Evolutionary conservation across 306 rosid species (phyloP).

Genomic region (Castanea crenata): DNA sequence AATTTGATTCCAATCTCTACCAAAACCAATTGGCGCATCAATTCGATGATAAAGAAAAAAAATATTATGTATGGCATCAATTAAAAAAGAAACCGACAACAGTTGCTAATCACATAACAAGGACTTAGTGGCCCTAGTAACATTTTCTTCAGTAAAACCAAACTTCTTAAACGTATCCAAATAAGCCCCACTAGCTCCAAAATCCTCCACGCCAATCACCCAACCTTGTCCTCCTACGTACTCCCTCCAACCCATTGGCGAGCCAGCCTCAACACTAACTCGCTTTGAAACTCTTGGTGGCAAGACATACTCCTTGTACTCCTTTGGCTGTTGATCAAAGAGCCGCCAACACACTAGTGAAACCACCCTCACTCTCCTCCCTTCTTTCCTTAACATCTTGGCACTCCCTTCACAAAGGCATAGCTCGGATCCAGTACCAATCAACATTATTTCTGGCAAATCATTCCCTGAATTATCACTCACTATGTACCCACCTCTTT

Average conservation of each 20-base stretch:
- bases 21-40: too few relatives aligned
- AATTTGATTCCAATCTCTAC: too few relatives aligned
- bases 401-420: not conserved
- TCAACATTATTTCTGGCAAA: not conserved
- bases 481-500: not conserved
- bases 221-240: not conserved
- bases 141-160: not conserved
- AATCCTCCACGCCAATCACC: not conserved
- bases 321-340: not conserved
- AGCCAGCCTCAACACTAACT: slow-evolving; percentile 1
- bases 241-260: not conserved
- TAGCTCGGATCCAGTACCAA: not conserved
- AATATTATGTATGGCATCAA: too few relatives aligned
- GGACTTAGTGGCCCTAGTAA: not conserved
- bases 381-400: not conserved
- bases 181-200: not conserved
- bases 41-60: too few relatives aligned
- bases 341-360: slow-evolving; percentile 1
- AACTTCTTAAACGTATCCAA: not conserved
- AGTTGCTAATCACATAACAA: not conserved
- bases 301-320: not conserved
- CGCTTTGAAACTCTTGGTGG: not conserved
- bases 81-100: not conserved
- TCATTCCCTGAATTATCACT: not conserved
- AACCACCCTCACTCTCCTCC: slow-evolving; percentile 5